A percentile compares a stretch with the other conserved stretches of the same genome.
phyloP scores from a whole-genome alignment of 257 asterid genomes.

The Nicotiana obtusifolia region DNA sequence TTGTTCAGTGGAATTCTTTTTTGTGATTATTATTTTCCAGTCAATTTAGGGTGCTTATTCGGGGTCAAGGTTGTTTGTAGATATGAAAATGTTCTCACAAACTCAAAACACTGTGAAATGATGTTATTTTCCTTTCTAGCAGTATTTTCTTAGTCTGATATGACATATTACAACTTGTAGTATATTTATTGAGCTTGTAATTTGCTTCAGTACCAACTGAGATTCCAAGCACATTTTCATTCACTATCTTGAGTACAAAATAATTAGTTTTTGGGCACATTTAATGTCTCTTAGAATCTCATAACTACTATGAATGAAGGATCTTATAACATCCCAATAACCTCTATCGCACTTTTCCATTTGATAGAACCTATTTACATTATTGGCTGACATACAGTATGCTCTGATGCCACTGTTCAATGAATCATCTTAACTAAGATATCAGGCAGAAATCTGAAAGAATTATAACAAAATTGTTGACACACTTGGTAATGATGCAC shows the following conservation, averaged over 20 bases:
- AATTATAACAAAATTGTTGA: constrained; percentile 6
- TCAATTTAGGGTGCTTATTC: not conserved
- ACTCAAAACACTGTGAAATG: not conserved
- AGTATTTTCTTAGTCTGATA: too few relatives aligned
- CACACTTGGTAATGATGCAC: not conserved
- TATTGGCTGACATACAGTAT: not conserved
- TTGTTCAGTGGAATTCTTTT: not conserved
- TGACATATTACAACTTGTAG: too few relatives aligned
- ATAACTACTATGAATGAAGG: not conserved
- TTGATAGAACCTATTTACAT: constrained; percentile 11
- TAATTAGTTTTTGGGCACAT: not conserved
- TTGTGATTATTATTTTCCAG: not conserved
- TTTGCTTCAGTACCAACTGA: not conserved
- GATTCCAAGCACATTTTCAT: not conserved
- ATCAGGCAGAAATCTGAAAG: constrained; percentile 1
- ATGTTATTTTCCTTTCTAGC: too few relatives aligned
- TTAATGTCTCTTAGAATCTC: not conserved
- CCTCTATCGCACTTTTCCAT: not conserved
- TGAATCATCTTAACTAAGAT: not conserved
- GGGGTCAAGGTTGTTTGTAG: not conserved
- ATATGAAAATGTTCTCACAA: not conserved
- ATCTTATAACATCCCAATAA: not conserved
- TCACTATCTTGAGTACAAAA: not conserved
- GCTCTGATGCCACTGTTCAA: not conserved
- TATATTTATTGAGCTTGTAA: too few relatives aligned